Evolutionary conservation across 1,284 basidiomycete species (phyloP), one percentile per base, ranked within the genome.

Genomic region (Heimioporus retisporus): DNA sequence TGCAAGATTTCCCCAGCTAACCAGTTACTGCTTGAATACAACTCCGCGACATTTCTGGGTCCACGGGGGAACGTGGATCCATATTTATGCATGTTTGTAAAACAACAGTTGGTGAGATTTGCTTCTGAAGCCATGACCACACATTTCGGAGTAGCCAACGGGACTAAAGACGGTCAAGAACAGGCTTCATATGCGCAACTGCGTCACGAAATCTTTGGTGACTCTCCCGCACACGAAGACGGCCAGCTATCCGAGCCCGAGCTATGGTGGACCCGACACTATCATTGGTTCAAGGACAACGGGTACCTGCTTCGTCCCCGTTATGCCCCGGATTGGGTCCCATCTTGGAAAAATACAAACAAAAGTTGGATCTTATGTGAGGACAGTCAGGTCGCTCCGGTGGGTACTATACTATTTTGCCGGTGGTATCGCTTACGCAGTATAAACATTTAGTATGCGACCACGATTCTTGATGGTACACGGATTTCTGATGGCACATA

Each of bases 281-380:
- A 76, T 21, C 53, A 55, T 19, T 83, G 78, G 78, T 63, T 83
- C 3, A 69, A 76, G 61, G 71, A 71, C 2, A 68, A 46, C 35
- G 82, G 83, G n/a, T 82, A 83, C 51, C 53, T 74, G 48, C 76
- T 84, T 28, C 76, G 82, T 7, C 69, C 74, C 3, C 72, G 81
- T 6, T 82, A 80, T 60, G 65, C 74, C 21, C 79, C 81, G 13
- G 78, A 74, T 43, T 83, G 81, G 80, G 61, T 70, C 4, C 77
- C 81, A 6, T 81, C 81, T n/a, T 83, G 81, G 80, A 48, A 61
- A 55, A 70, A 68, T 54, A 70, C 67, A 1, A 68, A 68, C 8
- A 72, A 69, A 28, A 35, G 21, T 15, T 59, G 65, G 35, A 23
- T 53, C 2, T 25, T 61, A 7, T 75, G 71, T 59, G 80, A 81